Base-by-base conservation (phyloP, 2,329 filamentous ascomycete species). In the Phyllosticta citriasiana region DNA sequence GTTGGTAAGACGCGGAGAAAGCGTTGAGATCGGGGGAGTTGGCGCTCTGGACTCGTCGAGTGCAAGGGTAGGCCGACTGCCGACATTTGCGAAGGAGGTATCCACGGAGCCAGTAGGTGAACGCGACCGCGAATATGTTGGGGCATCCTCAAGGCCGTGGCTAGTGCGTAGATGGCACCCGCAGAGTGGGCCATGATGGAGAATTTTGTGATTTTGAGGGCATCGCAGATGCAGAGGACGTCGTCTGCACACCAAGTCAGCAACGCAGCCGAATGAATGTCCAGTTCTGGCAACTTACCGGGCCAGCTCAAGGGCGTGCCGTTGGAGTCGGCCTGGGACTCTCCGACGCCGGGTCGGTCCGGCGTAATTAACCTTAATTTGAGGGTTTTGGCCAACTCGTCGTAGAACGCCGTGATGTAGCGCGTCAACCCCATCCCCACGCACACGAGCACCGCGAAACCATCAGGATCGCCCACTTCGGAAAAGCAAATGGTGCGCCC, bases 381-480 rank as follows among this genome's bases (percentile, higher is more conserved):
- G 63, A 99, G 78, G 0, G 92, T 96, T 69, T 89, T 78, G 2
- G 94, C 94, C 59, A 99, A 79, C 73, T 99, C 94, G 72, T 99
- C 94, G 71, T 97, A 99, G 72, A 99, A 99, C 0, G 92, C 91
- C 63, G 91, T 97, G 63, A 99, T 89, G 71, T 94, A 99, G 74
- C 94, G 84, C 10, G 94, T 99, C 68, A 99, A 76, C 0, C 94
- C 94, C 94, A 99, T 99, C 22, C 94, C 94, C 2, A 99, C 91
- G 69, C 94, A 99, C 71, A 94, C 95, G 67, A 99, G 92, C 1
- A 99, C 90, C 2, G 91, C 93, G 66, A 88, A 93, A 1, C 94
- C 94, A 53, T 93, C 85, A 0, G 92, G 86, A 72, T 97, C 92
- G 14, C 94, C 94, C 2, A 99, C 94, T 73, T 99, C 94, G 0